Evolutionary conservation across 1,139 yeast genomes (phyloP).

Genomic region (Eremothecium gossypii): DNA sequence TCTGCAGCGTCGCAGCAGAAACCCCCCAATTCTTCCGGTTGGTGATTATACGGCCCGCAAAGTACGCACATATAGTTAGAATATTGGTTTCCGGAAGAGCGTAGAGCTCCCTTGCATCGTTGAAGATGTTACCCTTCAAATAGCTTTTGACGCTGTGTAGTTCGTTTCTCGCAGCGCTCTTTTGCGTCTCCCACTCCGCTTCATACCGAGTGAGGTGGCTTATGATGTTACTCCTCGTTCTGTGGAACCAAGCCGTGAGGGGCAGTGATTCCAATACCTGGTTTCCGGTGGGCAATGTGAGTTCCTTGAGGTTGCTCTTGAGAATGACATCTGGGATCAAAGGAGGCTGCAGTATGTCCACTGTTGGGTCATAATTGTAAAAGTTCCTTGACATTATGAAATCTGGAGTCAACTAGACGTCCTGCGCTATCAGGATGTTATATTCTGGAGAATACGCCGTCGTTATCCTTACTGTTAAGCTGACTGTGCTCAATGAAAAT

Average conservation of each 20-base stretch:
- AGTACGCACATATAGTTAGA: slow-evolving; percentile 20
- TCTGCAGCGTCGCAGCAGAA: slow-evolving; percentile 5
- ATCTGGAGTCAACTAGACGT: too few species aligned
- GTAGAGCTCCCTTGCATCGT: slow-evolving; percentile 15
- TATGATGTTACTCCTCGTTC: slow-evolving; percentile 11
- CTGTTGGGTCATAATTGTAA: slow-evolving; percentile 10
- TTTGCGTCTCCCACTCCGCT: slow-evolving; percentile 14
- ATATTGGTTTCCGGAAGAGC: slow-evolving; percentile 19
- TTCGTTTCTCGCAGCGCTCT: slow-evolving; percentile 13
- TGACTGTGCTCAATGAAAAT: too few species aligned
- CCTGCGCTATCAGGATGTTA: too few species aligned
- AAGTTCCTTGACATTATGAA: slow-evolving; percentile 11
- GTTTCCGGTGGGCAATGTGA: slow-evolving; percentile 21
- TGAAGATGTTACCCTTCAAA: slow-evolving; percentile 16
- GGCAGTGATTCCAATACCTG: slow-evolving; percentile 17
- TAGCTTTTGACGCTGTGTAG: slow-evolving; percentile 13
- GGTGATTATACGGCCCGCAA: slow-evolving; percentile 20
- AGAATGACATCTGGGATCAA: slow-evolving; percentile 12
- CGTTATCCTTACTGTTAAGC: too few species aligned
- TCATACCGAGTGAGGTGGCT: slow-evolving; percentile 8
- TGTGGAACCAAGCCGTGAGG: slow-evolving; percentile 14
- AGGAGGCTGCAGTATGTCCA: slow-evolving; percentile 8
- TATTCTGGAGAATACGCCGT: too few species aligned
- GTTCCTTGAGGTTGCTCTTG: slow-evolving; percentile 9
- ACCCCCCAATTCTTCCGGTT: slow-evolving; percentile 21